Evolutionary conservation across 495 filamentous ascomycete genomes (phyloP).

Genomic region (Penicillium riverlandense): DNA sequence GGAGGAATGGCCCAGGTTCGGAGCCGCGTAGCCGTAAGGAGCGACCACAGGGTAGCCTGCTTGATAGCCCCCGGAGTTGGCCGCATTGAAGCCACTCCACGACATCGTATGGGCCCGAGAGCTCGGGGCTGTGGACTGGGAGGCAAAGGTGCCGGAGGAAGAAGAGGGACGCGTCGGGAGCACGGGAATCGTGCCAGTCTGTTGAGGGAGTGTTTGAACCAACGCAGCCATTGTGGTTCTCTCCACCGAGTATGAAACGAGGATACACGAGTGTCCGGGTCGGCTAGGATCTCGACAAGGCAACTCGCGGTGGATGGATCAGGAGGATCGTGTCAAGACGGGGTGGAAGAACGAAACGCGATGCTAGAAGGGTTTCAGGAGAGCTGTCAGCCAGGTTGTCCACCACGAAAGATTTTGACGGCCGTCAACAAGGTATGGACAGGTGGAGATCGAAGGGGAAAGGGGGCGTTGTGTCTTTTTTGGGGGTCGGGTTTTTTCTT

Average conservation of each 20-base stretch:
- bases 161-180: constrained; percentile 75
- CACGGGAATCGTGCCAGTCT: constrained; percentile 72
- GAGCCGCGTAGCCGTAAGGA: constrained; percentile 76
- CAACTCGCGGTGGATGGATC: constrained; percentile 10
- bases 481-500: background rate
- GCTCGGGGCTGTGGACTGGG: constrained; percentile 38
- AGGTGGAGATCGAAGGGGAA: constrained; percentile 7
- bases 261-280: constrained; percentile 12
- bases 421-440: background rate
- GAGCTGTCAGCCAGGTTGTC: constrained; percentile 8
- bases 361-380: constrained; percentile 1
- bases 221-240: constrained; percentile 73
- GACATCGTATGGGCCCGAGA: constrained; percentile 49
- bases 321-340: constrained; percentile 4
- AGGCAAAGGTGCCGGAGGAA: constrained; percentile 46
- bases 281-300: constrained; percentile 15
- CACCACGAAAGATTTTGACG: background rate
- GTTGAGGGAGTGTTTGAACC: constrained; percentile 83
- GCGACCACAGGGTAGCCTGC: constrained; percentile 59
- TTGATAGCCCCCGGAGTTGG: constrained; percentile 58
- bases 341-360: constrained; percentile 9
- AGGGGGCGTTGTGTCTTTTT: constrained; percentile 7
- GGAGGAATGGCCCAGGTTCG: constrained; percentile 50
- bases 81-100: constrained; percentile 57
- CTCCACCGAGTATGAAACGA: constrained; percentile 14